These are phyloP conservation scores for Rhodomyrtus psidioides DNA, from an alignment of 441 rosid species.

Conservation along the genomic window DNA sequence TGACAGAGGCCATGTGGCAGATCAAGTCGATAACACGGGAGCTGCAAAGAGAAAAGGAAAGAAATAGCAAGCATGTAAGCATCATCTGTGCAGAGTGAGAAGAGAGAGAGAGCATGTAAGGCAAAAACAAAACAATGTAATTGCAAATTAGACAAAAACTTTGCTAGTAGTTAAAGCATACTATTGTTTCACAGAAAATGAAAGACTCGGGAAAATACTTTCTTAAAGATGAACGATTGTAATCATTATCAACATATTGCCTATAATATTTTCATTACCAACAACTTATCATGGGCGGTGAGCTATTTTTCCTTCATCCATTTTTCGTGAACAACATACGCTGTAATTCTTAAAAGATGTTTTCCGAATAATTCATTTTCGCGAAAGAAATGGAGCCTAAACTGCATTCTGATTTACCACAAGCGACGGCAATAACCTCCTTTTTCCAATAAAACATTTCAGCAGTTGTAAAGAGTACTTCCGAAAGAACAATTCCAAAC, in stretches of 20 bases:
- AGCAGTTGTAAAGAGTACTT: background rate
- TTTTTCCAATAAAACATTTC: background rate
- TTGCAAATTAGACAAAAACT: background rate
- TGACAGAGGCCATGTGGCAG: slow-evolving; percentile 2
- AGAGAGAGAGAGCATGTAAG: background rate
- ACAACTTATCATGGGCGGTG: too few relatives aligned
- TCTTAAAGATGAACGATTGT: too few relatives aligned
- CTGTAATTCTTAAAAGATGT: too few relatives aligned
- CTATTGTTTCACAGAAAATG: too few relatives aligned
- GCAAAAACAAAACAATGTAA: background rate
- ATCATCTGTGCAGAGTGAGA: background rate
- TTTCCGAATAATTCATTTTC: too few relatives aligned
- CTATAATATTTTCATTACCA: too few relatives aligned
- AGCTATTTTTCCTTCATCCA: too few relatives aligned
- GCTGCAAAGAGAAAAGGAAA: background rate
- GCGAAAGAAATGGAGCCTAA: too few relatives aligned
- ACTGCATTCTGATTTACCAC: background rate
- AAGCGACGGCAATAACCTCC: background rate
- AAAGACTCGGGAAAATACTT: too few relatives aligned
- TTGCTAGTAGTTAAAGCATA: too few relatives aligned
- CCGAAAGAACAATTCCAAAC: background rate
- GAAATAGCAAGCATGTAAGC: background rate
- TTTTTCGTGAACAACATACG: too few relatives aligned
- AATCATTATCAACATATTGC: too few relatives aligned
- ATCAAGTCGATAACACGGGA: background rate